phyloP scores from a whole-genome alignment of 768 basidiomycete genomes.

The Collybia nuda region DNA sequence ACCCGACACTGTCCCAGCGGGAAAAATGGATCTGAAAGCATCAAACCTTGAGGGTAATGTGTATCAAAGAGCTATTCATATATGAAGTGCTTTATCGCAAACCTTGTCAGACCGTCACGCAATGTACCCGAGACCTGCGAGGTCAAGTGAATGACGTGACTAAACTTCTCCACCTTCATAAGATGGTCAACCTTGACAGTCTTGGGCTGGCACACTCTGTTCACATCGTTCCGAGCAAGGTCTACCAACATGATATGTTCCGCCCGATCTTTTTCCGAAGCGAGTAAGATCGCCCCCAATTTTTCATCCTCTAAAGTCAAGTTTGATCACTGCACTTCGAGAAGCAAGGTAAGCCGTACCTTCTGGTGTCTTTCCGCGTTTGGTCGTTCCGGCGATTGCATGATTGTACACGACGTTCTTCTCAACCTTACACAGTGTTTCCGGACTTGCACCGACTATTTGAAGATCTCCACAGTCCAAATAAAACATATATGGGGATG shows the following conservation, averaged over 20 bases:
- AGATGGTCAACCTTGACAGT: slow-evolving; percentile 96
- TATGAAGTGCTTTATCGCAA: slow-evolving; percentile 4
- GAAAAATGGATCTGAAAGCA: slow-evolving; percentile 98
- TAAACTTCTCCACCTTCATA: slow-evolving; percentile 93
- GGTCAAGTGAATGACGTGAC: slow-evolving; percentile 96
- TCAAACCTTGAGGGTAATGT: slow-evolving; percentile 66
- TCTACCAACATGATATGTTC: slow-evolving; percentile 99
- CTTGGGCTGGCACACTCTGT: slow-evolving; percentile 91
- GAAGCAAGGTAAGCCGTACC: slow-evolving; percentile 47
- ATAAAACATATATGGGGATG: slow-evolving; percentile 99
- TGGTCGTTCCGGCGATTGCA: slow-evolving; percentile 95
- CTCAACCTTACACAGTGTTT: slow-evolving; percentile 95
- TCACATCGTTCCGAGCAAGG: slow-evolving; percentile 96
- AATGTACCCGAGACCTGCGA: slow-evolving; percentile 90
- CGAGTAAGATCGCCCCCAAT: slow-evolving; percentile 69
- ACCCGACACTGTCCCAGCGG: slow-evolving; percentile 97
- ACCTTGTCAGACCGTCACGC: slow-evolving; percentile 85
- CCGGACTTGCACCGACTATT: slow-evolving; percentile 97
- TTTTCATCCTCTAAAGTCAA: slow-evolving; percentile 76
- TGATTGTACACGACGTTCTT: slow-evolving; percentile 93
- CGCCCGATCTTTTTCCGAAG: slow-evolving; percentile 92
- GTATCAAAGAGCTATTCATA: neutral
- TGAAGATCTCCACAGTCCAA: slow-evolving; percentile 91
- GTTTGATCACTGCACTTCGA: slow-evolving; percentile 4
- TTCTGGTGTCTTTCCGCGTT: slow-evolving; percentile 80